Evolutionary conservation across 1,284 basidiomycete species (phyloP), one percentile per base, ranked within the genome.

Genomic region (Sanghuangporus baumii): DNA sequence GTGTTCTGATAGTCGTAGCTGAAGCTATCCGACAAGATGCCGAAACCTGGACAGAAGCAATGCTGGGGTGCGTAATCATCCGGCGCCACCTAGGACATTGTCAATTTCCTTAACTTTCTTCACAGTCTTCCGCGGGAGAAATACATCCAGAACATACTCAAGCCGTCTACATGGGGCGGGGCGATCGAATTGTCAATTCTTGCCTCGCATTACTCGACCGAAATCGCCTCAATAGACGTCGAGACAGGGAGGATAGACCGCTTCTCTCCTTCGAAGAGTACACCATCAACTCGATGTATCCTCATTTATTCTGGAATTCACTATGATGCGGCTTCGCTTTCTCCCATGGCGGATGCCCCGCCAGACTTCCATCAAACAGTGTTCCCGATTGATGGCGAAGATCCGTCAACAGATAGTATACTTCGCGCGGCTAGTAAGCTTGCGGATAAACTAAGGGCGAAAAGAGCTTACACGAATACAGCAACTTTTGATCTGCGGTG

Each of bases 281-380:
- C 72, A 41, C 69, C 73, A 3, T 73, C 74, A 0, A 61, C 65
- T n/a, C 80, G 84, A 23, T 87, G 83, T 57, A 75, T 96, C 9
- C 72, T 97, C 14, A 81, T 97, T 3, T 98, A 98, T 75, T 94
- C 91, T 1, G 95, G 94, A 7, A 96, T 96, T 59, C 94, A 96
- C 74, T 98, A 97, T 74, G 95, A 98, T 72, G 92, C 92, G 8
- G 84, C 89, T 11, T 88, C 89, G 0, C 75, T 95, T 40, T 85
- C 93, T n/a, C 95, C 93, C 0, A 79, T 83, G 71, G 75, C 78
- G 3, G 86, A 87, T 54, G 88, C 90, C 0, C 90, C 91, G 0
- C 72, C 80, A 9, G 91, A 91, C 63, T 98, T 94, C 81, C 94
- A 96, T 74, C 91, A 94, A 67, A 94, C 90, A 6, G 74, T 94